phyloP scores from a whole-genome alignment of 2,329 filamentous ascomycete species.

The Fusarium anguioides region DNA sequence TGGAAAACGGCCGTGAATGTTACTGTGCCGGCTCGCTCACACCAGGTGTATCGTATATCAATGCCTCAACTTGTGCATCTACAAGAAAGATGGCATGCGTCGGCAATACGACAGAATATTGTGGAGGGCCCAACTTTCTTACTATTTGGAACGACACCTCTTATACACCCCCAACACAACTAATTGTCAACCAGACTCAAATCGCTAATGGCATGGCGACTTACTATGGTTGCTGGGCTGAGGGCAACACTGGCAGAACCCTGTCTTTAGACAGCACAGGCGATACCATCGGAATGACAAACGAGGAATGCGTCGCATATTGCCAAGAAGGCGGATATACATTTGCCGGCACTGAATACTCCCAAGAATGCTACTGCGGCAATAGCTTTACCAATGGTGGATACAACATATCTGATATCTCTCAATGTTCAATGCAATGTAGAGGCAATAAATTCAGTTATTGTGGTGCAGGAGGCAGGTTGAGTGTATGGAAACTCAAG shows the following conservation, averaged over 20 bases:
- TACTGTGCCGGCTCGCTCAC: slow-evolving; percentile 34
- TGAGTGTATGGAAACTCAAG: slow-evolving; percentile 40
- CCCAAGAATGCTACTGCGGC: slow-evolving; percentile 50
- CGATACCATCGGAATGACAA: slow-evolving; percentile 39
- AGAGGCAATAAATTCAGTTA: slow-evolving; percentile 40
- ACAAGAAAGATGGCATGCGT: slow-evolving; percentile 34
- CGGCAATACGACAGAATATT: slow-evolving; percentile 39
- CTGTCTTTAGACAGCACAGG: slow-evolving; percentile 30
- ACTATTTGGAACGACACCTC: slow-evolving; percentile 41
- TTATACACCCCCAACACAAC: slow-evolving; percentile 24
- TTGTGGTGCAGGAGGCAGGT: slow-evolving; percentile 39
- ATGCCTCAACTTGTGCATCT: slow-evolving; percentile 23
- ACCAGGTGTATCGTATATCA: slow-evolving; percentile 32
- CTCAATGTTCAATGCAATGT: slow-evolving; percentile 44
- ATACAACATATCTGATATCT: slow-evolving; percentile 27
- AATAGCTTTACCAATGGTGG: slow-evolving; percentile 34
- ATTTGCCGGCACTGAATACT: slow-evolving; percentile 53
- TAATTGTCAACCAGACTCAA: slow-evolving; percentile 31
- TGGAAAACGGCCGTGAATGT: slow-evolving; percentile 39
- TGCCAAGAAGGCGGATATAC: slow-evolving; percentile 46
- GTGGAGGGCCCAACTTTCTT: slow-evolving; percentile 33
- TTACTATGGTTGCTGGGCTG: slow-evolving; percentile 36
- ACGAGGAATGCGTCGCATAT: slow-evolving; percentile 45
- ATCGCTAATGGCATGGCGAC: slow-evolving; percentile 33
- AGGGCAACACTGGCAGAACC: slow-evolving; percentile 25